Conservation (phyloP, 805 yeast species). For the Sugiyamaella valdiviana region DNA sequence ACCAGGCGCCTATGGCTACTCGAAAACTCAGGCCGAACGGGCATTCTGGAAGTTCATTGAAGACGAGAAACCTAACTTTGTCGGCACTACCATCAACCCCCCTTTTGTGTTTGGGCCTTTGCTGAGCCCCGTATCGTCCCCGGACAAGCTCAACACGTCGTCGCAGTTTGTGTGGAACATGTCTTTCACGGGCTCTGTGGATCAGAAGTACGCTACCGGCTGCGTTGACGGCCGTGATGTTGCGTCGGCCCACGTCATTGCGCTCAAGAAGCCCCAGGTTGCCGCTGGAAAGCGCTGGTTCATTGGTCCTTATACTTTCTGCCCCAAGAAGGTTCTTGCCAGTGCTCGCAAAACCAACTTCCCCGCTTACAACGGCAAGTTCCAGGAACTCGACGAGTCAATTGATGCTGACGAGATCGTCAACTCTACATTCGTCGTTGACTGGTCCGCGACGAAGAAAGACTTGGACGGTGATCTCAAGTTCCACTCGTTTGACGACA, state of each 20-base stretch:
- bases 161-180: conserved; percentile 1
- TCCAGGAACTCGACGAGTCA: not conserved
- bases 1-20: conserved; percentile 27
- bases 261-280: conserved; percentile 36
- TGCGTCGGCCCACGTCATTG: conserved; percentile 50
- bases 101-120: conserved; percentile 32
- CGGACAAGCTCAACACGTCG: conserved; percentile 13
- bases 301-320: not conserved
- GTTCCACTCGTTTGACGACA: not conserved
- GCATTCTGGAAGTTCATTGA: conserved; percentile 52
- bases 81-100: conserved; percentile 27
- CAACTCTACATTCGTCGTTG: not conserved
- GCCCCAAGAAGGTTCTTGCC: not conserved
- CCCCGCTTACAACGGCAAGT: not conserved
- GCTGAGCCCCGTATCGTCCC: conserved; percentile 26
- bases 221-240: conserved; percentile 57
- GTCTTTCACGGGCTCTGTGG: not conserved
- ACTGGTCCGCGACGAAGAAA: not conserved
- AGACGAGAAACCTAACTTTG: conserved; percentile 23
- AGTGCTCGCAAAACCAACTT: not conserved
- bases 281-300: conserved; percentile 16
- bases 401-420: not conserved
- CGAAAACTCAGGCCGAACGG: conserved; percentile 52
- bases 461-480: not conserved
- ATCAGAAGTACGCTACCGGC: conserved; percentile 4